Percentiles rank a stretch among this genome's conserved stretches.
phyloP scores from a whole-genome alignment of 1,284 basidiomycete species.

The Blastosporella zonata region DNA sequence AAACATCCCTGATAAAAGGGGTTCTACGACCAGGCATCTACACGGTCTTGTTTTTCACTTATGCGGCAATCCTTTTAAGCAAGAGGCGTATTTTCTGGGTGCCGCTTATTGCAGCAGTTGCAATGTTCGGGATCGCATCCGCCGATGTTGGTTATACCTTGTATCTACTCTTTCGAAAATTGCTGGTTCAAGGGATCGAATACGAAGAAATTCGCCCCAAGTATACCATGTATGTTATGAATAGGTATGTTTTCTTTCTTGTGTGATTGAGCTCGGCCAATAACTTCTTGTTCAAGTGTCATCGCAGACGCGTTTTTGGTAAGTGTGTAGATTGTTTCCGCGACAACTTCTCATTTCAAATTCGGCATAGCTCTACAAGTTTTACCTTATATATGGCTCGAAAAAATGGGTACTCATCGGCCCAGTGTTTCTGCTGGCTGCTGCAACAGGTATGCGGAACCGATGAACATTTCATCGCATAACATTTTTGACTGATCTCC shows the following conservation, averaged over 20 bases:
- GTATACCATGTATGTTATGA: slow-evolving; percentile 17
- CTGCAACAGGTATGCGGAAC: slow-evolving; percentile 22
- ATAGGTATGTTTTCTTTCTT: slow-evolving; percentile 10
- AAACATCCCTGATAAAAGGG: background rate
- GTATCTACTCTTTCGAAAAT: slow-evolving; percentile 14
- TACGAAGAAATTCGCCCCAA: slow-evolving; percentile 17
- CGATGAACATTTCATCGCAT: background rate
- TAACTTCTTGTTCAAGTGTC: background rate
- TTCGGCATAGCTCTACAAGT: slow-evolving; percentile 23
- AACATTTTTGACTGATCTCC: background rate
- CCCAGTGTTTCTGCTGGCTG: slow-evolving; percentile 24
- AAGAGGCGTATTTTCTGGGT: slow-evolving; percentile 6
- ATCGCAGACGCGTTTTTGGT: slow-evolving; percentile 15
- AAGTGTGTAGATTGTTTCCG: background rate
- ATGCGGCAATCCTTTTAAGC: slow-evolving; percentile 20
- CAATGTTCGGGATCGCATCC: slow-evolving; percentile 16
- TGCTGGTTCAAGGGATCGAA: slow-evolving; percentile 9
- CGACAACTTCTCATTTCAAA: background rate
- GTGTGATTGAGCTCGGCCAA: background rate
- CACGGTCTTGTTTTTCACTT: slow-evolving; percentile 23
- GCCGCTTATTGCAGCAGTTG: background rate
- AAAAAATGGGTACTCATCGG: slow-evolving; percentile 23
- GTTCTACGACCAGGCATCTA: slow-evolving; percentile 24
- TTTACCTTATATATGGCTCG: slow-evolving; percentile 29
- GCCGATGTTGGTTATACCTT: slow-evolving; percentile 17